These are phyloP conservation scores for Diplodia mutila DNA, from an alignment of 2,329 filamentous ascomycete genomes.

Conservation along the genomic window DNA sequence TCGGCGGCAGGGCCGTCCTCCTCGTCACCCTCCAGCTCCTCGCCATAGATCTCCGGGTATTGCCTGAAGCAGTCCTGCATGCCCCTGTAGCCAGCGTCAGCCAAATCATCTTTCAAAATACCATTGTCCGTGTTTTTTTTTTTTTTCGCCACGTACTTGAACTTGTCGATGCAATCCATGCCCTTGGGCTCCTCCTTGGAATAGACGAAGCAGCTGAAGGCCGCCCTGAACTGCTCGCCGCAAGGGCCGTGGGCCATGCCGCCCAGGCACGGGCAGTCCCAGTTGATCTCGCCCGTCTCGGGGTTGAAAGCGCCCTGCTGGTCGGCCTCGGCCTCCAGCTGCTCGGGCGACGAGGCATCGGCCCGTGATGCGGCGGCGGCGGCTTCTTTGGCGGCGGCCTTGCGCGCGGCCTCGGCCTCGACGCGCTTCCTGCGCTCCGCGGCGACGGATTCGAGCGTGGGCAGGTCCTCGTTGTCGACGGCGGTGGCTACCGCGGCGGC, in stretches of 20 bases:
- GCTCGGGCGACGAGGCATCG: slow-evolving; percentile 49
- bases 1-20: slow-evolving; percentile 47
- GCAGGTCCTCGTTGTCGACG: slow-evolving; percentile 46
- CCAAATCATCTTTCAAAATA: background rate
- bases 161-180: slow-evolving; percentile 96
- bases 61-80: slow-evolving; percentile 98
- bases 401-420: slow-evolving; percentile 30
- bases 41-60: slow-evolving; percentile 90
- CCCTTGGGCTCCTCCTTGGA: slow-evolving; percentile 94
- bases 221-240: slow-evolving; percentile 90
- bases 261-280: slow-evolving; percentile 96
- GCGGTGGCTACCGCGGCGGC: background rate
- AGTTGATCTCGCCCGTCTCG: slow-evolving; percentile 99
- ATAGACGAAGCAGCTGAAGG: slow-evolving; percentile 98
- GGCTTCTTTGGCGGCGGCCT: slow-evolving; percentile 24
- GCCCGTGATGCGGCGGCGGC: slow-evolving; percentile 17
- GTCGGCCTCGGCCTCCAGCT: slow-evolving; percentile 77
- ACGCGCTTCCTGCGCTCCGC: slow-evolving; percentile 45
- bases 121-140: slow-evolving; percentile 41
- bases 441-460: slow-evolving; percentile 50
- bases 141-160: slow-evolving; percentile 67
- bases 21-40: slow-evolving; percentile 81
- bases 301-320: slow-evolving; percentile 96
- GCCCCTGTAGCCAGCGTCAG: slow-evolving; percentile 59
- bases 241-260: slow-evolving; percentile 97